Evolutionary conservation across 1,139 yeast genomes (phyloP).

Genomic region (Candida sp.): DNA sequence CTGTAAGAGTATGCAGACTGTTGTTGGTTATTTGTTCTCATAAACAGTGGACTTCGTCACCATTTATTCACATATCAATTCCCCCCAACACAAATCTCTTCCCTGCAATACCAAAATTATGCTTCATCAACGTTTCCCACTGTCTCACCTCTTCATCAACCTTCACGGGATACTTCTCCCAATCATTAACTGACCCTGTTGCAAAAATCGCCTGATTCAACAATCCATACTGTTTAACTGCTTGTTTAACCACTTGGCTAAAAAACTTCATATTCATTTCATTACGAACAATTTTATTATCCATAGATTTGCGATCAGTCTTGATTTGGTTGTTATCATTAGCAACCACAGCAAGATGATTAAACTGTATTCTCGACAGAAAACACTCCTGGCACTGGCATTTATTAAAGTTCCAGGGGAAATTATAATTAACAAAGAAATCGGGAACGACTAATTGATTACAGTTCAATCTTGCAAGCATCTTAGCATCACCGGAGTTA

Average conservation of each 20-base stretch:
- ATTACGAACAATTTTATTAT: conserved; percentile 1
- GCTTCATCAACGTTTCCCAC: not conserved
- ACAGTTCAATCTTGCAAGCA: conserved; percentile 10
- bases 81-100: not conserved
- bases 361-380: conserved; percentile 13
- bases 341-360: conserved; percentile 13
- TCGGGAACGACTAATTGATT: conserved; percentile 19
- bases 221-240: conserved; percentile 17
- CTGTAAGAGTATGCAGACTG: too few relatives aligned
- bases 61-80: not conserved
- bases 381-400: conserved; percentile 18
- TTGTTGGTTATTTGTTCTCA: too few relatives aligned
- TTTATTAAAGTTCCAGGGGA: conserved; percentile 10
- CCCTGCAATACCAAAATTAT: not conserved
- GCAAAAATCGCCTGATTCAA: conserved; percentile 18
- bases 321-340: conserved; percentile 6
- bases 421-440: conserved; percentile 18
- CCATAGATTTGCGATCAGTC: too few relatives aligned
- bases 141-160: not conserved
- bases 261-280: conserved; percentile 15
- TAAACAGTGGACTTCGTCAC: not conserved
- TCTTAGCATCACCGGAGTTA: conserved; percentile 7
- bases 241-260: conserved; percentile 15
- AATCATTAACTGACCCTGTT: conserved; percentile 18
- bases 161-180: conserved; percentile 14